Conservation (phyloP, 768 basidiomycete genomes). For the Hemileccinum rubropunctum region DNA sequence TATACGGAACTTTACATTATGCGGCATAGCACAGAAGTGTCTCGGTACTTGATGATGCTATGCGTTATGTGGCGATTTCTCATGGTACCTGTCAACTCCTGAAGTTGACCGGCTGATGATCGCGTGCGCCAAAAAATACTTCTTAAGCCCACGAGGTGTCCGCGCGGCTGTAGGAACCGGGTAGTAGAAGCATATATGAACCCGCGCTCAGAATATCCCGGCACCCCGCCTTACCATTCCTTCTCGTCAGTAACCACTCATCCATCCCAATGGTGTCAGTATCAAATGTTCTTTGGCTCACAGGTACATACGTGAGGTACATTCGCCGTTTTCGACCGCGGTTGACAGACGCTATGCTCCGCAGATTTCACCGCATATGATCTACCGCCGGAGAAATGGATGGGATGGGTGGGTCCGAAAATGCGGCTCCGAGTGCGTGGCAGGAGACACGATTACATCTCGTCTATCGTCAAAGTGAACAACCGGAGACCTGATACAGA, state of each 20-base stretch:
- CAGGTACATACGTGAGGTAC: slow-evolving; percentile 9
- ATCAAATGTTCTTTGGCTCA: slow-evolving; percentile 13
- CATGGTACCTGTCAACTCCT: no score
- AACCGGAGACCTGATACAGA: not conserved
- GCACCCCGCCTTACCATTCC: not conserved
- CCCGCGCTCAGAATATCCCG: not conserved
- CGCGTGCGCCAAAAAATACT: no score
- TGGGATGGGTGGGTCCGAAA: slow-evolving; percentile 17
- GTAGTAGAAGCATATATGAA: not conserved
- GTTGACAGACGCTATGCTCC: no score
- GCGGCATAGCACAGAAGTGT: no score
- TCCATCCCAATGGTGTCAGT: not conserved
- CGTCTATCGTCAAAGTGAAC: slow-evolving; percentile 9
- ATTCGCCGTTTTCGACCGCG: no score
- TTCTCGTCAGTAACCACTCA: not conserved
- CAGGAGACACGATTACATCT: slow-evolving; percentile 12
- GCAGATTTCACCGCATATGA: slow-evolving; percentile 25
- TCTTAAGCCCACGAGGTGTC: not conserved
- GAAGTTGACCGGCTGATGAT: no score
- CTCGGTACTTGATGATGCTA: no score
- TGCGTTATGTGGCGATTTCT: no score
- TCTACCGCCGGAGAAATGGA: slow-evolving; percentile 17
- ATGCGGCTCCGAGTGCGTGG: slow-evolving; percentile 21
- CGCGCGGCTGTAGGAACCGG: not conserved
- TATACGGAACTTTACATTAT: no score